Base-by-base conservation (phyloP, 495 filamentous ascomycete genomes). In the Podospora comata region DNA sequence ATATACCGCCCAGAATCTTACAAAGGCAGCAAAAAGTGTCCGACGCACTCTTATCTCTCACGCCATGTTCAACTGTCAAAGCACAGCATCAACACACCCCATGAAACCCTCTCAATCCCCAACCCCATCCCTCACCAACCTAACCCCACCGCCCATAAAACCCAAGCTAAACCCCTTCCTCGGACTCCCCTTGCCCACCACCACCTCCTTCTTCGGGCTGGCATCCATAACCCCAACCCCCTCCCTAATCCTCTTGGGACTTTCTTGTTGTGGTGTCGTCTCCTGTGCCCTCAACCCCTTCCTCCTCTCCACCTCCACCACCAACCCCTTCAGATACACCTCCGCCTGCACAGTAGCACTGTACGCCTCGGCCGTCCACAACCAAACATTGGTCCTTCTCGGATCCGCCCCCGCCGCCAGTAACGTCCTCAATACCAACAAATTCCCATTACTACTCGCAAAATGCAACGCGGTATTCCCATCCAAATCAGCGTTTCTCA, bases 401-500 rank as follows among this genome's bases (percentile, higher is more conserved):
- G 88, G 83, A 66, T 88, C 85, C 59, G 91, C 90, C 13, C 91
- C 91, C 16, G 77, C 75, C 62, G 67, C 85, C 26, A 95, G 81
- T 26, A 96, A 78, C 26, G 90, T 87, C 56, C 92, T 84, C 62
- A 94, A 77, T 3, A 90, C 88, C 67, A 91, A 88, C 53, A 93
- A 77, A 71, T 92, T 86, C 16, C 92, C 92, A 72, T 90, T 84
- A 66, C 79, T 81, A 69, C 83, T 85, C 65, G 86, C 83, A 76
- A 85, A 88, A 79, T 96, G 92, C 65, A 95, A 82, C 15, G 91
- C 87, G 23, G 91, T 94, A 73, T 94, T 93, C 13, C 92, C 92
- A 23, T 87, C 81, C 13, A 78, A 69, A 75, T 96, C 92, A 3
- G 78, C 77, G 70, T 79, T 77, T 44, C 71, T 75, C 39, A 85